Conservation (phyloP, 2,329 filamentous ascomycete species). For the Aspergillus caelatus region DNA sequence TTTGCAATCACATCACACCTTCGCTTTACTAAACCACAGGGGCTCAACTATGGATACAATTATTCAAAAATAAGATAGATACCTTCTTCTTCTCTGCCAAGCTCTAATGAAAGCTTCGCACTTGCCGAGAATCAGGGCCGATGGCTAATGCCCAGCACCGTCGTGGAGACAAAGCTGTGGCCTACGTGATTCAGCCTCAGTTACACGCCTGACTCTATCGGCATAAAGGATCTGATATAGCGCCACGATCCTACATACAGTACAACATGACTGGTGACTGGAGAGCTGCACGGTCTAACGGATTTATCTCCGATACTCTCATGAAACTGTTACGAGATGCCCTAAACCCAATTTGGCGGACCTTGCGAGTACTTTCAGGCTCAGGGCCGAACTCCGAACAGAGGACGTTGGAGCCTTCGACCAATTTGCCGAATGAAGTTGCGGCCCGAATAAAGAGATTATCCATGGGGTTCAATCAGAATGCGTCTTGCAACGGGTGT, state of each 20-base stretch:
- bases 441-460: constrained; percentile 4
- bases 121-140: not conserved
- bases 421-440: constrained; percentile 10
- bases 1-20: not conserved
- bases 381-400: not conserved
- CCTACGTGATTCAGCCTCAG: not conserved
- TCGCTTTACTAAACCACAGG: not conserved
- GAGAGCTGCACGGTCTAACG: not conserved
- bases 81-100: not conserved
- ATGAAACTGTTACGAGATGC: constrained; percentile 4
- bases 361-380: constrained; percentile 27
- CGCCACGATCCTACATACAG: not conserved
- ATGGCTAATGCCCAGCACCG: not conserved
- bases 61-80: not conserved
- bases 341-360: constrained; percentile 31
- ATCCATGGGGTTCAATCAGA: constrained; percentile 5
- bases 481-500: not conserved
- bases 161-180: not conserved
- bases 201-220: not conserved
- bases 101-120: not conserved
- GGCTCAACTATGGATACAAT: not conserved
- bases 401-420: constrained; percentile 1
- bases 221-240: not conserved
- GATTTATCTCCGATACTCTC: not conserved
- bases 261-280: not conserved